Conservation (phyloP, 2,329 filamentous ascomycete genomes). For the Sporothrix mexicana region DNA sequence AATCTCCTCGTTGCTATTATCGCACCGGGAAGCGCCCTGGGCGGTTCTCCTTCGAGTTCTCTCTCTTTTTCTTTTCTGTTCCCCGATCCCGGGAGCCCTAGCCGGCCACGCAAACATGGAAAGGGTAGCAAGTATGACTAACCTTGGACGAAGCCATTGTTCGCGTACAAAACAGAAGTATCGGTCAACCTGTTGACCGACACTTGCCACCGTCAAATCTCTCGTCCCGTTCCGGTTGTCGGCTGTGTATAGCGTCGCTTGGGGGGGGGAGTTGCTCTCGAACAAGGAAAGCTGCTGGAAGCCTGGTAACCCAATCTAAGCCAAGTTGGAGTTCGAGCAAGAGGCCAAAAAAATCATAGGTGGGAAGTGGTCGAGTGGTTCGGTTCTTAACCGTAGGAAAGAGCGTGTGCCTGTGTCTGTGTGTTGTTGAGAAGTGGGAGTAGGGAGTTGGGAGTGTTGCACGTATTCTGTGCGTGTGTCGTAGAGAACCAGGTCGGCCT, state of each 20-base stretch:
- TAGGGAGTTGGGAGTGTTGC: not conserved
- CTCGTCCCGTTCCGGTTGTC: slow-evolving; percentile 26
- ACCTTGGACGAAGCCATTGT: slow-evolving; percentile 45
- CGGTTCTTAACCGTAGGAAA: not conserved
- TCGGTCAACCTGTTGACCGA: slow-evolving; percentile 18
- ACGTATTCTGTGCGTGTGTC: not conserved
- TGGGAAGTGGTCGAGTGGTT: not conserved
- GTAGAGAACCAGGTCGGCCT: not conserved
- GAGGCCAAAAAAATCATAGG: slow-evolving; percentile 12
- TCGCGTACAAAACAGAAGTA: not conserved
- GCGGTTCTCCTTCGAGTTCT: not conserved
- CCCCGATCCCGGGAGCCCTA: not conserved
- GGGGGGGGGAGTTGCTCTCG: not conserved
- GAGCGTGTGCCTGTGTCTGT: not conserved
- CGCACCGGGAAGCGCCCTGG: not conserved
- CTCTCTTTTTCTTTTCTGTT: not conserved
- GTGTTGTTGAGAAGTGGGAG: not conserved
- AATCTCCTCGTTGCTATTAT: not conserved
- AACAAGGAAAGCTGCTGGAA: not conserved
- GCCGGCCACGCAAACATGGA: not conserved
- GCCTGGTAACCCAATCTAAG: slow-evolving; percentile 1
- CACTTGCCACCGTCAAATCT: not conserved
- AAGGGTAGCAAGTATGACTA: slow-evolving; percentile 23
- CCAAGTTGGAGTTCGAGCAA: not conserved
- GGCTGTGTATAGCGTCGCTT: slow-evolving; percentile 8